Conservation (phyloP, 495 filamentous ascomycete genomes). For the Trichoderma asperelloides region DNA sequence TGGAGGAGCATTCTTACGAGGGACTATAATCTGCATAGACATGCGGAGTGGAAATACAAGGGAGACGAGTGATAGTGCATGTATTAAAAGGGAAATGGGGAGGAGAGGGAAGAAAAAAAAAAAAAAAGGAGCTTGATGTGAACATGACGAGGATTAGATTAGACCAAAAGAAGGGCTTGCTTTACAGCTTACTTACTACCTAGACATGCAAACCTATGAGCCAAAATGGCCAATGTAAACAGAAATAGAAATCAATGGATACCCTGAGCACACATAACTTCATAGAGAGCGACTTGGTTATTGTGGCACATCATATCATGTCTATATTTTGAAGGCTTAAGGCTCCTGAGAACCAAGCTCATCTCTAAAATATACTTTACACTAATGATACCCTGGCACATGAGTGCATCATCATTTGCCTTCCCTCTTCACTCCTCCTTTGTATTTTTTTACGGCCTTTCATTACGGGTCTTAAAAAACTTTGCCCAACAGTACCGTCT, state of each 20-base stretch:
- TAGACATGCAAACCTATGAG: not conserved
- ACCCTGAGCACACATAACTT: not conserved
- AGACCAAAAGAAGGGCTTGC: not conserved
- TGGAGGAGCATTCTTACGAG: constrained; percentile 45
- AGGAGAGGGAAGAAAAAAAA: no score
- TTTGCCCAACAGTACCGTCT: not conserved
- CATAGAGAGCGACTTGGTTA: not conserved
- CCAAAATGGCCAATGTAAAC: not conserved
- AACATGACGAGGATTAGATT: not conserved
- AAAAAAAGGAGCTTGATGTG: no score
- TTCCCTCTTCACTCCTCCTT: not conserved
- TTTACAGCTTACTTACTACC: not conserved
- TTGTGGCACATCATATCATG: not conserved
- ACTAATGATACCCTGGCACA: not conserved
- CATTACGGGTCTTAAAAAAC: not conserved
- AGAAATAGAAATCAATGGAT: not conserved
- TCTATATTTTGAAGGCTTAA: not conserved
- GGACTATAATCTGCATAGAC: constrained; percentile 45
- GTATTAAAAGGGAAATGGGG: no score
- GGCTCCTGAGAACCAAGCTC: not conserved
- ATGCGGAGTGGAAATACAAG: constrained; percentile 43
- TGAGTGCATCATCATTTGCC: not conserved
- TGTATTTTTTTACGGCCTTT: not conserved
- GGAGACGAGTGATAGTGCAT: constrained; percentile 10
- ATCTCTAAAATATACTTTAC: not conserved